phyloP scores from a whole-genome alignment of 164 flowering plant genomes.

The Vitis rupestris region DNA sequence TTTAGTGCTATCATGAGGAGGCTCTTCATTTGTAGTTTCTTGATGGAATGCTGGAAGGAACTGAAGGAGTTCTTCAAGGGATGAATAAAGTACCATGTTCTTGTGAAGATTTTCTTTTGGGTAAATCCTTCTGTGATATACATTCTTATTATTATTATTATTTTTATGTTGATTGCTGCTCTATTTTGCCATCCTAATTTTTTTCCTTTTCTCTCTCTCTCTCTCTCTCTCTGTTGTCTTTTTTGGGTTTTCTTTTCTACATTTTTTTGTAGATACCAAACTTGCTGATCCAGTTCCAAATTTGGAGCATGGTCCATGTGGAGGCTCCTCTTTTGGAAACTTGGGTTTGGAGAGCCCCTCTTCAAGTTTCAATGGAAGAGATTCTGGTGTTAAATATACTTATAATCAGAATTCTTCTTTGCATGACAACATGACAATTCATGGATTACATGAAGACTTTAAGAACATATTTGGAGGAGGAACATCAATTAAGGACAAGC shows the following conservation, averaged over 20 bases:
- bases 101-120: conserved; percentile 46
- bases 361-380: conserved; percentile 16
- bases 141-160: neutral
- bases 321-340: conserved; percentile 19
- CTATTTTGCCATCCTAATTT: neutral
- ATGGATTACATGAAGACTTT: conserved; percentile 39
- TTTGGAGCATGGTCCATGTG: conserved; percentile 23
- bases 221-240: neutral
- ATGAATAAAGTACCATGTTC: conserved; percentile 26
- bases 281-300: conserved; percentile 25
- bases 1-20: neutral
- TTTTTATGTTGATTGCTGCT: neutral
- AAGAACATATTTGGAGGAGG: conserved; percentile 40
- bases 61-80: conserved; percentile 29
- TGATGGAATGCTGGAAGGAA: conserved; percentile 32
- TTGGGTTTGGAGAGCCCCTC: conserved; percentile 21
- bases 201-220: neutral
- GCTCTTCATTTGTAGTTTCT: conserved; percentile 29
- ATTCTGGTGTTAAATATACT: conserved; percentile 18
- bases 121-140: conserved; percentile 19
- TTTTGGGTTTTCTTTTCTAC: neutral
- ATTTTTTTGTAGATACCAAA: conserved; percentile 29
- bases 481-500: conserved; percentile 36
- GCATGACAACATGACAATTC: conserved; percentile 32
- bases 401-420: conserved; percentile 14